Base-by-base conservation (phyloP, 352 stramenopile genomes). In the Phytophthora pluvialis region DNA sequence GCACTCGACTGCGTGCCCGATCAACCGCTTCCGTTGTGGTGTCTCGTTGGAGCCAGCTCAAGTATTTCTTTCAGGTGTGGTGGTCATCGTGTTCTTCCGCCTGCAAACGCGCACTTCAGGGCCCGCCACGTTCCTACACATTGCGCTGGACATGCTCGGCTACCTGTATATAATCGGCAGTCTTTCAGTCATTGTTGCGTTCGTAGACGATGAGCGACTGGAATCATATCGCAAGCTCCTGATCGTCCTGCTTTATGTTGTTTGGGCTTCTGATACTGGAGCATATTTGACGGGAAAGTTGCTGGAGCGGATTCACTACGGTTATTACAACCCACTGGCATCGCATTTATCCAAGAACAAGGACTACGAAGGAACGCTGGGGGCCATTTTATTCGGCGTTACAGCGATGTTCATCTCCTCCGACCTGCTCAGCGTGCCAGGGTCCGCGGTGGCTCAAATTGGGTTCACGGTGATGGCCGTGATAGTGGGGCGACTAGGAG, bases 311-410 rank as follows among this genome's bases (percentile, higher is more conserved):
- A 88, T 93, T 10, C 87, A 97, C 42, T 86, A 98, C 36, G 78
- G 80, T 21, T 75, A 78, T 15, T 88, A 98, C 32, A 90, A 95
- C 49, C 80, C 81, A 4, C 82, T 96, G 11, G 95, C 94, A 9
- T 83, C 90, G 0, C 91, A 94, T 36, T 64, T 97, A 29, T 98
- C 89, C 44, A 96, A 97, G 33, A 98, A 98, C 78, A 99, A 99
- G 67, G 97, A 97, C 46, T 90, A 98, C 18, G 96, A 99, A 80
- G 96, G 96, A 50, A 92, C 97, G 18, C 63, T 98, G 29, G 94
- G 89, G 8, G 96, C 94, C 16, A 78, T 89, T 25, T 18, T 95
- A 0, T 88, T 89, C 13, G 93, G 88, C 16, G 46, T 98, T 18
- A 89, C 88, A 10, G 88, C 95, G 3, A 97, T 96, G 79, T 78